Conservation (phyloP, 306 rosid genomes). For the Albizia julibrissin region DNA sequence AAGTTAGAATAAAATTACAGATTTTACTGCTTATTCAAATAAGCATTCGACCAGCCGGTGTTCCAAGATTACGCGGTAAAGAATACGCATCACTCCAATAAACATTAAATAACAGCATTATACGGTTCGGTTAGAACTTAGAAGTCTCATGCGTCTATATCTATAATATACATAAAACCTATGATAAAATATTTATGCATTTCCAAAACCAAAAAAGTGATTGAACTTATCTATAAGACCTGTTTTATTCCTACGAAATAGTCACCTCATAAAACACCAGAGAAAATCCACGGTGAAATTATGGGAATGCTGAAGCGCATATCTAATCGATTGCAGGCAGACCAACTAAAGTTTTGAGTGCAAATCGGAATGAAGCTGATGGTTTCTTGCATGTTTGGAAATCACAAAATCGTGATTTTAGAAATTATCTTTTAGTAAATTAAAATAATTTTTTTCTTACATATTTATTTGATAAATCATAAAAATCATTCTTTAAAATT, state of each 20-base stretch:
- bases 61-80: background rate
- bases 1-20: too few species aligned
- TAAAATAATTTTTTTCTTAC: too few species aligned
- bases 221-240: background rate
- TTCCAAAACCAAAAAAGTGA: too few species aligned
- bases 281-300: background rate
- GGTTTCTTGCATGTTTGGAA: too few species aligned
- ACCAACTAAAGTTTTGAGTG: background rate
- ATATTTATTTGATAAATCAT: too few species aligned
- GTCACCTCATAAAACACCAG: background rate
- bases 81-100: background rate
- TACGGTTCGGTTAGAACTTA: background rate
- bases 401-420: too few species aligned
- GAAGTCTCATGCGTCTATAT: background rate
- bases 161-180: background rate
- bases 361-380: background rate
- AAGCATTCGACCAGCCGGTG: too few species aligned
- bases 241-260: too few species aligned
- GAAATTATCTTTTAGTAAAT: too few species aligned
- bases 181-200: too few species aligned
- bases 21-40: too few species aligned
- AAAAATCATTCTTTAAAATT: too few species aligned
- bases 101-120: background rate
- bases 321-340: background rate
- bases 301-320: background rate